Evolutionary conservation across 805 yeast species (phyloP).

Genomic region (Metschnikowia lochheadii): DNA sequence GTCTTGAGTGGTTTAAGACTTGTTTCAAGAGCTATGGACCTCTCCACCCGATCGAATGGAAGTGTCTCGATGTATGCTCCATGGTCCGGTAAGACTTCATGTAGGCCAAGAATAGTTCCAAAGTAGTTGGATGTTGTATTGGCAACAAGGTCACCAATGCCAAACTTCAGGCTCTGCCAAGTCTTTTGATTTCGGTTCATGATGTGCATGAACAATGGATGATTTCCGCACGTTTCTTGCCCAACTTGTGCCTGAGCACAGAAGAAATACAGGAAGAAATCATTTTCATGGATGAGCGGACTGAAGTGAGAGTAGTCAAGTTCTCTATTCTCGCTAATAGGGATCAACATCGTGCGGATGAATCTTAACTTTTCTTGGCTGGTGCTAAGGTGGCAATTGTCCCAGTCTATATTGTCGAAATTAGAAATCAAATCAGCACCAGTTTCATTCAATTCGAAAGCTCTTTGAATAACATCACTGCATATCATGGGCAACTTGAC

Average conservation of each 20-base stretch:
- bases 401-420: constrained; percentile 7
- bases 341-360: constrained; percentile 10
- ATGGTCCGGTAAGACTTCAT: not conserved
- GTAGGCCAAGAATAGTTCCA: constrained; percentile 7
- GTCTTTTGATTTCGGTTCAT: not conserved
- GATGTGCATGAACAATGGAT: not conserved
- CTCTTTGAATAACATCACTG: constrained; percentile 5
- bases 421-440: not conserved
- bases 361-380: constrained; percentile 14
- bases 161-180: not conserved
- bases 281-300: constrained; percentile 8
- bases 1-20: constrained; percentile 3
- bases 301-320: constrained; percentile 2
- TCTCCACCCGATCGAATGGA: constrained; percentile 10
- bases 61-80: constrained; percentile 2
- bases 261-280: constrained; percentile 11
- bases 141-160: constrained; percentile 5
- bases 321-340: constrained; percentile 2
- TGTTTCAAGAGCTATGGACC: constrained; percentile 3
- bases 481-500: constrained; percentile 1
- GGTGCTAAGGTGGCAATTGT: constrained; percentile 1
- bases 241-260: constrained; percentile 4
- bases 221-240: not conserved
- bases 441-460: constrained; percentile 6
- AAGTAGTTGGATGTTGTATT: constrained; percentile 8